These are phyloP conservation scores for Pythium myriotylum DNA, from an alignment of 352 stramenopile species.

Conservation along the genomic window DNA sequence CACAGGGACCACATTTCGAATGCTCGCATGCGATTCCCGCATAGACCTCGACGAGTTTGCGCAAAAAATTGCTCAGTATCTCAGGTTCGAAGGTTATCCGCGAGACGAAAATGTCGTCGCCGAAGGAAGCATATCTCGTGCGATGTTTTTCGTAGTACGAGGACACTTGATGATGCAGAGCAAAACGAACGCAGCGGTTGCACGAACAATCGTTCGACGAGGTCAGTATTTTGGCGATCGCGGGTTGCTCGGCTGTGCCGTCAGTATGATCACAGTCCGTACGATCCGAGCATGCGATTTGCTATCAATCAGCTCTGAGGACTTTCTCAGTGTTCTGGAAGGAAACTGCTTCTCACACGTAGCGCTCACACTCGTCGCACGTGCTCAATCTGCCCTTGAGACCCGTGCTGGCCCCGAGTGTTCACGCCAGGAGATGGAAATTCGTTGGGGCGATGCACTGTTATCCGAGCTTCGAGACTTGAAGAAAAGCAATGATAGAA, in stretches of 20 bases:
- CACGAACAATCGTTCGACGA: constrained; percentile 14
- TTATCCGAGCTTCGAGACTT: constrained; percentile 7
- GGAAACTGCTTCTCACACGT: constrained; percentile 14
- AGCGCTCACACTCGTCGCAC: constrained; percentile 14
- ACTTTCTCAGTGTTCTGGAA: constrained; percentile 18
- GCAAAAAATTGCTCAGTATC: constrained; percentile 7
- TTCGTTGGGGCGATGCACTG: constrained; percentile 19
- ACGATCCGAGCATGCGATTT: constrained; percentile 28
- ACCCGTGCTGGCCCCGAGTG: background rate
- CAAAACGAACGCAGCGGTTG: background rate
- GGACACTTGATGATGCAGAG: constrained; percentile 23
- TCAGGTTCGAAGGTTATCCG: constrained; percentile 32
- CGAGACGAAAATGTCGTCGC: constrained; percentile 30
- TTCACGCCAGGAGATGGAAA: constrained; percentile 27
- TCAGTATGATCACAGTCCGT: constrained; percentile 18
- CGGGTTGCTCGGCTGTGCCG: constrained; percentile 23
- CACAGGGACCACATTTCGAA: constrained; percentile 19
- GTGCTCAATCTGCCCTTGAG: constrained; percentile 2
- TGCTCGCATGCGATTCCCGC: constrained; percentile 14
- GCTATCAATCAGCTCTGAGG: constrained; percentile 25
- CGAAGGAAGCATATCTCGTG: constrained; percentile 27
- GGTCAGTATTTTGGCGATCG: constrained; percentile 33
- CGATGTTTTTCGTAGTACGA: constrained; percentile 35
- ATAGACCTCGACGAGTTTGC: constrained; percentile 16
- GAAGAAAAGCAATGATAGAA: background rate